Evolutionary conservation across 176 grass and related monocot genomes (phyloP).

Genomic region (Musa itinerans): DNA sequence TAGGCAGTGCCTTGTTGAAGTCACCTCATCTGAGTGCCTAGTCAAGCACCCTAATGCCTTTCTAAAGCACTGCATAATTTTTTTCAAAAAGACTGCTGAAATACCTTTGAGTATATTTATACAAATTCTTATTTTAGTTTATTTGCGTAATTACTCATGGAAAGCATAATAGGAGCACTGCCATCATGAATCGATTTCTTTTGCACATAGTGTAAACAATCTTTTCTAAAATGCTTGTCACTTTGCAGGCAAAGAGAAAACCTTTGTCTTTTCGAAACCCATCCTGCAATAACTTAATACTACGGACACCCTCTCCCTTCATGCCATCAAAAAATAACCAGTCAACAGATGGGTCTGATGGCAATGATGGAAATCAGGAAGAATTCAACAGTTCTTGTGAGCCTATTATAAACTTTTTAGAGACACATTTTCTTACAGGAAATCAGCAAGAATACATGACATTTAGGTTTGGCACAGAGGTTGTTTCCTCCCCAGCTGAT

Average conservation of each 20-base stretch:
- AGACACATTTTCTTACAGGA: conserved; percentile 17
- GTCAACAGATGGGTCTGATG: neutral
- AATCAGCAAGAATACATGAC: conserved; percentile 7
- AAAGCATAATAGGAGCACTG: neutral
- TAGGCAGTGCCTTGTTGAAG: too few species aligned
- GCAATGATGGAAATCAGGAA: conserved; percentile 23
- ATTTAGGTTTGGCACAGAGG: neutral
- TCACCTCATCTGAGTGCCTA: too few species aligned
- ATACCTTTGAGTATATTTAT: neutral
- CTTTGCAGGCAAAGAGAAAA: conserved; percentile 61
- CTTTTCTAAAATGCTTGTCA: neutral
- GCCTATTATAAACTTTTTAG: conserved; percentile 55
- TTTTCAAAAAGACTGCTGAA: neutral
- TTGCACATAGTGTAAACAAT: neutral
- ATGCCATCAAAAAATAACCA: conserved; percentile 8
- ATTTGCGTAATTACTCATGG: neutral
- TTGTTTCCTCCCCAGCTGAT: conserved; percentile 16
- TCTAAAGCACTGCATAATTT: too few species aligned
- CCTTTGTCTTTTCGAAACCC: conserved; percentile 54
- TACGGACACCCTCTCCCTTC: conserved; percentile 31
- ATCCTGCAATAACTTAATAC: conserved; percentile 42
- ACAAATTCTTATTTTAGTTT: neutral
- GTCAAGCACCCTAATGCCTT: too few species aligned
- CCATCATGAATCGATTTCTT: neutral
- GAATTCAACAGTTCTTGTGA: conserved; percentile 37